Evolutionary conservation across 345 rosid species (phyloP).

Genomic region (Citrus australasica): DNA sequence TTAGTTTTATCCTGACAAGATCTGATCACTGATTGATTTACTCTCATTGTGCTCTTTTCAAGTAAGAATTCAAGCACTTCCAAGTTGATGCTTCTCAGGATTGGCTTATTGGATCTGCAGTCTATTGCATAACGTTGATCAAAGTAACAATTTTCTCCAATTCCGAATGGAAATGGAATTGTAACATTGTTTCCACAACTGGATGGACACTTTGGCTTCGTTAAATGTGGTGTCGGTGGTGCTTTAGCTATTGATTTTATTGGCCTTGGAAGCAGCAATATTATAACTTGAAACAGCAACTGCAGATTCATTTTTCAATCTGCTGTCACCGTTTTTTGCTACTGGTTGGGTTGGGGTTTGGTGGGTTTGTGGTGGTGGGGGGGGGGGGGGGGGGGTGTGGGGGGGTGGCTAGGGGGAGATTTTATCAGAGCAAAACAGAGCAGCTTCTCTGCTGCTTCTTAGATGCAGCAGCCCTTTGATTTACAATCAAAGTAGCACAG

Average conservation of each 20-base stretch:
- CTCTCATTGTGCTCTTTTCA: background rate
- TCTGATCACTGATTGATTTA: background rate
- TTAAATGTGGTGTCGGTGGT: background rate
- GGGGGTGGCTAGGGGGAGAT: fast-evolving
- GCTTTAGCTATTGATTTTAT: background rate
- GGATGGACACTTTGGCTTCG: background rate
- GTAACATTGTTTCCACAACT: background rate
- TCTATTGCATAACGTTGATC: background rate
- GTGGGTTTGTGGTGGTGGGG: too few species aligned
- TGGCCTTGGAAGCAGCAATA: background rate
- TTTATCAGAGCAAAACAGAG: background rate
- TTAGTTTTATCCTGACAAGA: background rate
- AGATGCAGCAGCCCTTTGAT: too few species aligned
- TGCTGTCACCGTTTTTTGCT: background rate
- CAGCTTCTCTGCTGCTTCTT: background rate
- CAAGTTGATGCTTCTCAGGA: background rate
- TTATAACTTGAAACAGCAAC: background rate
- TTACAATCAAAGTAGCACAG: too few species aligned
- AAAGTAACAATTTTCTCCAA: background rate
- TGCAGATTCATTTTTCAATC: background rate
- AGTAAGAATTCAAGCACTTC: background rate
- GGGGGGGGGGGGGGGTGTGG: fast-evolving
- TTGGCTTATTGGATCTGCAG: background rate
- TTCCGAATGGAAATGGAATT: constrained; percentile 5
- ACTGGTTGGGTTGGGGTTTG: too few species aligned